Evolutionary conservation across 2,329 filamentous ascomycete genomes (phyloP).

Genomic region (Clonostachys sp.): DNA sequence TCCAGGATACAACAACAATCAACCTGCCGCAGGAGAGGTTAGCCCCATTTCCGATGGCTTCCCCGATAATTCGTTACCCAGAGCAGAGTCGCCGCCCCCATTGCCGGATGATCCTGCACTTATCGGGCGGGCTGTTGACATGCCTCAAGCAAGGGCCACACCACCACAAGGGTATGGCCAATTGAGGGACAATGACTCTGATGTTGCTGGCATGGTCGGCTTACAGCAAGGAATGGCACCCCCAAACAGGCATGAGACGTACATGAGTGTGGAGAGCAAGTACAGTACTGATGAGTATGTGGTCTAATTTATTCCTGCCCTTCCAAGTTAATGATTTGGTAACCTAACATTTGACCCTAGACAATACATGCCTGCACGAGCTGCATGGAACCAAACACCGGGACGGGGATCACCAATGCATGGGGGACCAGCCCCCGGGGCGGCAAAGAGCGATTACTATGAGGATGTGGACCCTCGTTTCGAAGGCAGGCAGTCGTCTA

Average conservation of each 20-base stretch:
- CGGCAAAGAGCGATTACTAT: constrained; percentile 57
- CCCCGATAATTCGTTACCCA: constrained; percentile 36
- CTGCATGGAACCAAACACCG: constrained; percentile 47
- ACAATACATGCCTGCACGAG: constrained; percentile 50
- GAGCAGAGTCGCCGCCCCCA: constrained; percentile 62
- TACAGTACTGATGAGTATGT: constrained; percentile 70
- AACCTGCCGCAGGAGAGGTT: constrained; percentile 12
- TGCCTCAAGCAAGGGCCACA: constrained; percentile 22
- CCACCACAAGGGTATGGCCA: constrained; percentile 29
- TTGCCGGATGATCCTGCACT: constrained; percentile 37
- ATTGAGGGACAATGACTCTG: constrained; percentile 61
- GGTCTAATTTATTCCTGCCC: not conserved
- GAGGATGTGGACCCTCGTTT: constrained; percentile 93
- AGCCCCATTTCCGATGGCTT: constrained; percentile 25
- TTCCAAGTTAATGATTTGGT: not conserved
- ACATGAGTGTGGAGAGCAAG: constrained; percentile 63
- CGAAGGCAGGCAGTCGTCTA: constrained; percentile 35
- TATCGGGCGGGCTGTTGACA: constrained; percentile 14
- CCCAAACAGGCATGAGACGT: constrained; percentile 38
- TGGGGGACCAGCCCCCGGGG: constrained; percentile 9
- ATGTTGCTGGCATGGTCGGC: constrained; percentile 70
- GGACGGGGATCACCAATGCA: constrained; percentile 24
- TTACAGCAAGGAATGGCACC: constrained; percentile 52
- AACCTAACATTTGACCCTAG: not conserved
- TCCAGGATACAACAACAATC: constrained; percentile 28